Conservation (phyloP, 805 yeast genomes). For the Sugiyamaella qingdaonensis region DNA sequence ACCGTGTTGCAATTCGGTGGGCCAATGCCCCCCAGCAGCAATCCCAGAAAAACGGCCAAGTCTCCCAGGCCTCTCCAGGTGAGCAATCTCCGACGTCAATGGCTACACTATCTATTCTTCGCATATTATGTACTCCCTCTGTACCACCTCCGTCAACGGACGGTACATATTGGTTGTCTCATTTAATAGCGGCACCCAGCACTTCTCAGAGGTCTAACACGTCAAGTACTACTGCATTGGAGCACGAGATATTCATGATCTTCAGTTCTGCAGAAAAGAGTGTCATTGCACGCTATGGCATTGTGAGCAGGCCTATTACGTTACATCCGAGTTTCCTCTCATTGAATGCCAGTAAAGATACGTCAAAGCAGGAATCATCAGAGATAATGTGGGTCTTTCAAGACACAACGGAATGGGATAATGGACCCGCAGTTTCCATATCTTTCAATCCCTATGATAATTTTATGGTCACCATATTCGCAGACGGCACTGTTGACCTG, state of each 20-base stretch:
- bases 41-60: background rate
- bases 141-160: slow-evolving; percentile 12
- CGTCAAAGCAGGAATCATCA: slow-evolving; percentile 9
- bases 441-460: slow-evolving; percentile 17
- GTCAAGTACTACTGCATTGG: background rate
- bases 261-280: slow-evolving; percentile 10
- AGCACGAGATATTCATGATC: slow-evolving; percentile 18
- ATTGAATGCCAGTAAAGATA: slow-evolving; percentile 10
- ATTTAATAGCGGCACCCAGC: slow-evolving; percentile 15
- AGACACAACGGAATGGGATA: slow-evolving; percentile 7
- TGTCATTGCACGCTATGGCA: slow-evolving; percentile 10
- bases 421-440: background rate
- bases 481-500: slow-evolving; percentile 20
- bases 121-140: slow-evolving; percentile 9
- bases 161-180: slow-evolving; percentile 10
- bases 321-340: slow-evolving; percentile 22
- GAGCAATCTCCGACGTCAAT: slow-evolving; percentile 6
- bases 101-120: slow-evolving; percentile 12
- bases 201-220: slow-evolving; percentile 8
- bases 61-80: background rate
- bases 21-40: slow-evolving; percentile 12
- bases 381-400: slow-evolving; percentile 10
- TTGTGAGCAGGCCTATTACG: slow-evolving; percentile 10
- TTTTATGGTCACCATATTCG: slow-evolving; percentile 9
- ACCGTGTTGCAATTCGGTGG: slow-evolving; percentile 30